Conservation (phyloP, 2,329 filamentous ascomycete species). For the Venturia asperata region DNA sequence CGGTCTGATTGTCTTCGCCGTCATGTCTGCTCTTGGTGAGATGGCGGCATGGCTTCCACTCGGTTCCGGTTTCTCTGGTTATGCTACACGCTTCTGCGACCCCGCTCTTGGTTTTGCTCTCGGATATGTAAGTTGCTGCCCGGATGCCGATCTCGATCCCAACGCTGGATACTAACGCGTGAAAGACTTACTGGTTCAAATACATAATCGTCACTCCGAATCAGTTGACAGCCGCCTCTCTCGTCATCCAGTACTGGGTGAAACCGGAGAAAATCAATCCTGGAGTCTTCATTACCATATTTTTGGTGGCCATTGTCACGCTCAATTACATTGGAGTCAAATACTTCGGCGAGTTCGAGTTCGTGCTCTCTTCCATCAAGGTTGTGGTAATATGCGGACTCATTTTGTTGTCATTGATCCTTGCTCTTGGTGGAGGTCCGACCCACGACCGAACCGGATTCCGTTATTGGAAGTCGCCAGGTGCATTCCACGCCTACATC, state of each 20-base stretch:
- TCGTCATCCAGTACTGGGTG: slow-evolving; percentile 76
- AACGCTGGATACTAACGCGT: slow-evolving; percentile 11
- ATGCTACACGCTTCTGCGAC: slow-evolving; percentile 71
- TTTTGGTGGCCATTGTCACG: slow-evolving; percentile 37
- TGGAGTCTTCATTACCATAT: slow-evolving; percentile 67
- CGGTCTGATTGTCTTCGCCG: slow-evolving; percentile 40
- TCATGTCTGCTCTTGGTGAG: slow-evolving; percentile 56
- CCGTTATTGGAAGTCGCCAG: slow-evolving; percentile 39
- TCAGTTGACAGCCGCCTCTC: slow-evolving; percentile 70
- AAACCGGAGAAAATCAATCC: slow-evolving; percentile 58
- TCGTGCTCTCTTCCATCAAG: slow-evolving; percentile 43
- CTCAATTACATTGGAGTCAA: slow-evolving; percentile 53
- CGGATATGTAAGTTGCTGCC: slow-evolving; percentile 51
- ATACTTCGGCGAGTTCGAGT: slow-evolving; percentile 45
- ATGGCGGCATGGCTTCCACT: slow-evolving; percentile 80
- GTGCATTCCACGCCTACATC: slow-evolving; percentile 39
- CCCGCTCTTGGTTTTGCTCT: slow-evolving; percentile 74
- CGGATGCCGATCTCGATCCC: not conserved
- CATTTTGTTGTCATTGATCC: slow-evolving; percentile 39
- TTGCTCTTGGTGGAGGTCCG: slow-evolving; percentile 39
- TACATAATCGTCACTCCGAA: slow-evolving; percentile 84
- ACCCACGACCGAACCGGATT: slow-evolving; percentile 37
- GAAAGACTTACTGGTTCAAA: slow-evolving; percentile 53
- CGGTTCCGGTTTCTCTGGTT: slow-evolving; percentile 72
- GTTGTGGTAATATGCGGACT: slow-evolving; percentile 41